Percentiles rank a stretch among this genome's conserved stretches.
These are phyloP conservation scores for Lactarius sp. DNA, from an alignment of 768 basidiomycete genomes.

Conservation along the genomic window DNA sequence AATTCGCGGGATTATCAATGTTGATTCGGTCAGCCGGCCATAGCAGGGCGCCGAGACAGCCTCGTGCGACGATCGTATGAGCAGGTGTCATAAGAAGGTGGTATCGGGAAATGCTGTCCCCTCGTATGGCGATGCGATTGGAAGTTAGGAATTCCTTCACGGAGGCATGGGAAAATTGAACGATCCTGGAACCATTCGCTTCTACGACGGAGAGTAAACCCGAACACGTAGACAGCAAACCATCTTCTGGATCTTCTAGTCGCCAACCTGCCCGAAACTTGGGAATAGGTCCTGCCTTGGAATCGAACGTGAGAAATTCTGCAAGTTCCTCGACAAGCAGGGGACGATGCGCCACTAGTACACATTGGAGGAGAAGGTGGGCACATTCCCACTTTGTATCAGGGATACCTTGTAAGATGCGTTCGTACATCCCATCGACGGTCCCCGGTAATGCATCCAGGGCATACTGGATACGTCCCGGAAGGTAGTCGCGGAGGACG, in stretches of 20 bases:
- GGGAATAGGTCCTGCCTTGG: neutral
- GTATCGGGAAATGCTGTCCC: neutral
- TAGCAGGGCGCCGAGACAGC: neutral
- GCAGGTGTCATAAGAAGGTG: neutral
- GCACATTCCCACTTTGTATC: neutral
- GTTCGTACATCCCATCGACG: neutral
- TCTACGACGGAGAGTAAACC: neutral
- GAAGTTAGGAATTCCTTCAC: neutral
- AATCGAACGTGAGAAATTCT: neutral
- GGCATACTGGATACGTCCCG: neutral
- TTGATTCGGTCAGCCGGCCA: neutral
- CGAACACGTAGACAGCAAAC: neutral
- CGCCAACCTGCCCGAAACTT: neutral
- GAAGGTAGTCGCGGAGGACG: neutral
- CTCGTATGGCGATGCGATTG: neutral
- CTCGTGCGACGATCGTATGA: neutral
- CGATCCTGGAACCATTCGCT: neutral
- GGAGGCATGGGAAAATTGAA: neutral
- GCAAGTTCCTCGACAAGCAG: neutral
- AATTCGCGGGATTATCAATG: neutral
- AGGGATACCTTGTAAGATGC: neutral
- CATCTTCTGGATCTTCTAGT: neutral
- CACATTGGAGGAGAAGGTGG: neutral
- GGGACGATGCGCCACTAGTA: neutral
- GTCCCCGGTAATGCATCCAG: neutral